Base-by-base conservation (phyloP, 2,329 filamentous ascomycete species). In the Phaeosphaeriaceae sp. region DNA sequence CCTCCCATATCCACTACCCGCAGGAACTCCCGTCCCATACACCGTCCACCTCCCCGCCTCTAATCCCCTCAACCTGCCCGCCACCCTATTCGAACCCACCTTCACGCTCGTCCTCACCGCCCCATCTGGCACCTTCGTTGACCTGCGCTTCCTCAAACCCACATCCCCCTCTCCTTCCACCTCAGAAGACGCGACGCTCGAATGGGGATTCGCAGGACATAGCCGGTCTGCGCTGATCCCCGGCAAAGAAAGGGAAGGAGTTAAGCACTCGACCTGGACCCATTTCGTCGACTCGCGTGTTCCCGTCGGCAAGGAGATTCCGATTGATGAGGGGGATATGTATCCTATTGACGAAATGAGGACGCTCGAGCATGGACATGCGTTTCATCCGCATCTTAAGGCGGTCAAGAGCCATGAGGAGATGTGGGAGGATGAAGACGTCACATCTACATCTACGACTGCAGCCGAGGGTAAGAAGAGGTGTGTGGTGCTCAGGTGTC, bases 171-270 rank as follows among this genome's bases (percentile, higher is more conserved):
- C 15, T 22, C 7, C 15, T 33, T 3, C n/a, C 7, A 20, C 58
- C 65, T 41, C n/a, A 62, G 60, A 49, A 58, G 1, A 44, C 19
- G n/a, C 65, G 2, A 78, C 0, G 6, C 79, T 91, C 1, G 87
- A 90, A 65, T 91, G 89, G 89, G 88, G 84, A 3, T 88, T 90
- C 63, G 86, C 85, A 0, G 88, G 88, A 1, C 81, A 75, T 1
- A 85, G 85, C 1, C 15, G 33, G 1, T 48, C 50, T 13, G 55
- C 48, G 11, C 51, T 46, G 0, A 25, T 57, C n/a, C 15, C 51
- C 0, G 7, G 22, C 19, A 48, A 51, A 11, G 48, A 40, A 0
- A 60, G 60, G 4, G 25, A 4, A 27, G 25, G 25, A 27, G 49
- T 69, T 1, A 63, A 56, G 1, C 69, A 75, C 64, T 79, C 80